Base-by-base conservation (phyloP, 495 filamentous ascomycete species). In the Podospora anserina region DNA sequence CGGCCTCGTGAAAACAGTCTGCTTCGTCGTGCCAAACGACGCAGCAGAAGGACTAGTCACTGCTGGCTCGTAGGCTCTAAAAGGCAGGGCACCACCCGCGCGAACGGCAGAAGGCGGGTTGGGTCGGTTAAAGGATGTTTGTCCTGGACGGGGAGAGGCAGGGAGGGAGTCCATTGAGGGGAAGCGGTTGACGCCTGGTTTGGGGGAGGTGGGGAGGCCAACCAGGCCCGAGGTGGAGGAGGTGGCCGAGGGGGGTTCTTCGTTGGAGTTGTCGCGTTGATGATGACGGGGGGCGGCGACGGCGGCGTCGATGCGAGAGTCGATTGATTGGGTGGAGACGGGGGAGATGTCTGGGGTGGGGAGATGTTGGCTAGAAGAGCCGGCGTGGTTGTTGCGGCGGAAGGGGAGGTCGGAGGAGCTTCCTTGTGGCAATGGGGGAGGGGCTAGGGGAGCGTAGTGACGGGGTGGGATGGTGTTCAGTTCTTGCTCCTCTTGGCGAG, bases 1-100 rank as follows among this genome's bases (percentile, higher is more conserved):
- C 4, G 85, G 84, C 4, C 92, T 83, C 69, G 94, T 92, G 20
- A 94, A 82, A 5, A 92, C 88, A 0, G 91, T 93, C 18, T 91
- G 91, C 80, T 92, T 94, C 64, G 90, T 92, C 5, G 83, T 84
- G 27, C 81, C 77, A 62, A 53, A 70, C 56, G 66, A 68, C 20
- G 74, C 63, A 13, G 72, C 68, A 4, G 82, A 81, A 1, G 84
- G 82, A 65, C 81, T 82, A 19, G 83, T 76, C 2, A 84, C 71
- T 26, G 87, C 34, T 69, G 89, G 82, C 79, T 91, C 81, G 78
- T 85, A 86, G 6, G 82, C 82, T 63, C 89, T 88, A 68, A 92
- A 83, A 1, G 89, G 89, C 19, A 92, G 81, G 4, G 79, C 68
- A 39, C 83, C 83, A 26, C 82, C 82, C 23, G 80, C 76, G 60